These are phyloP conservation scores for Pochonia chlamydosporia DNA, from an alignment of 2,329 filamentous ascomycete genomes.

Conservation along the genomic window DNA sequence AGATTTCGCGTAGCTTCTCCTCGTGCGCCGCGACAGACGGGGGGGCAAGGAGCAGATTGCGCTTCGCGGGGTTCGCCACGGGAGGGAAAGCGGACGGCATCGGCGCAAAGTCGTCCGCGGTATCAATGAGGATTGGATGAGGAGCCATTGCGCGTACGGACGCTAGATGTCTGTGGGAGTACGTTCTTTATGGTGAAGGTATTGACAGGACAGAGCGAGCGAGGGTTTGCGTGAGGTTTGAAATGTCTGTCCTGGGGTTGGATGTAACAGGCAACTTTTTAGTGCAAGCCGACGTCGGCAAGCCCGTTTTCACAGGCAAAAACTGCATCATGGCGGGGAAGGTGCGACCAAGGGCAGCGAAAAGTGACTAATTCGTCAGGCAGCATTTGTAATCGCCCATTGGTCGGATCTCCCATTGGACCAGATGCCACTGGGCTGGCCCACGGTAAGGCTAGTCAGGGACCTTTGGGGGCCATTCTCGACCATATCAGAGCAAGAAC, in stretches of 20 bases:
- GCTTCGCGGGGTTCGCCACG: constrained; percentile 28
- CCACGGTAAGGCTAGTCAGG: too few species aligned
- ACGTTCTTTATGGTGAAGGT: not conserved
- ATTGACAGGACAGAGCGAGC: not conserved
- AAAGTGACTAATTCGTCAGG: constrained; percentile 2
- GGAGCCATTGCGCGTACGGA: constrained; percentile 37
- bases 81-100: constrained; percentile 15
- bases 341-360: not conserved
- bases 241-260: not conserved
- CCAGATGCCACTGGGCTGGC: too few species aligned
- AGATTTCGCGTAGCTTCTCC: constrained; percentile 64
- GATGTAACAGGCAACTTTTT: not conserved
- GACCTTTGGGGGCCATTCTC: too few species aligned
- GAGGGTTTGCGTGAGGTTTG: not conserved
- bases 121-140: constrained; percentile 49
- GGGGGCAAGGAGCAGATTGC: constrained; percentile 81
- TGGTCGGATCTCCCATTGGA: not conserved
- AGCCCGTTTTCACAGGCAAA: not conserved
- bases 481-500: too few species aligned
- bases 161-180: not conserved
- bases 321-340: not conserved
- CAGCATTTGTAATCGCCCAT: constrained; percentile 6
- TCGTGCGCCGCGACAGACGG: constrained; percentile 85
- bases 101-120: constrained; percentile 46
- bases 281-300: constrained; percentile 5